These are phyloP conservation scores for Sugiyamaella floridensis DNA, from an alignment of 805 yeast genomes.

Conservation along the genomic window DNA sequence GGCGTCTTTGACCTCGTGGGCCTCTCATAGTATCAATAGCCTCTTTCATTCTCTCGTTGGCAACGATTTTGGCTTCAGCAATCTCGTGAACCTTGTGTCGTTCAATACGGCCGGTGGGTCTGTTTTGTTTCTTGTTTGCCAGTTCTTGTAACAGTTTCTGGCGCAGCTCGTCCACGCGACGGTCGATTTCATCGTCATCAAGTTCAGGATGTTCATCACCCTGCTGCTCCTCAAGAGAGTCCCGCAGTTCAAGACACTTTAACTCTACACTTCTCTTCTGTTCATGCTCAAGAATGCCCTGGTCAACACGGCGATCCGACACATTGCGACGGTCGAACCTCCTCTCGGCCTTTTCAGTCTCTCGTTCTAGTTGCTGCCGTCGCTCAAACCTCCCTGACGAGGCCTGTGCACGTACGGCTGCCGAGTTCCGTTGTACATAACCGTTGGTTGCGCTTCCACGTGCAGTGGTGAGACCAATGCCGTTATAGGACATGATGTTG, in stretches of 20 bases:
- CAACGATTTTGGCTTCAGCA: conserved; percentile 13
- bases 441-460: conserved; percentile 33
- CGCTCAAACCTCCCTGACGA: conserved; percentile 19
- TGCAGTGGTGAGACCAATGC: conserved; percentile 31
- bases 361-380: conserved; percentile 13
- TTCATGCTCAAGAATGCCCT: conserved; percentile 24
- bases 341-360: conserved; percentile 3
- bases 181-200: conserved; percentile 20
- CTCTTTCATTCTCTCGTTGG: conserved; percentile 14
- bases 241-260: conserved; percentile 24
- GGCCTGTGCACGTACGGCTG: conserved; percentile 8
- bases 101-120: background rate
- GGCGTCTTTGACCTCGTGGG: background rate
- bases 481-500: conserved; percentile 31
- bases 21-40: conserved; percentile 7
- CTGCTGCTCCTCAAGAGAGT: conserved; percentile 23
- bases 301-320: conserved; percentile 20
- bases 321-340: conserved; percentile 11
- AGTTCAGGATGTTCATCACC: conserved; percentile 5
- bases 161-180: conserved; percentile 16
- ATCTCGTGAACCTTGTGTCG: conserved; percentile 17
- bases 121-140: conserved; percentile 5
- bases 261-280: conserved; percentile 25
- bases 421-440: conserved; percentile 25
- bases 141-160: conserved; percentile 9